phyloP scores from a whole-genome alignment of 108 stramenopile genomes.

The Cylindrotheca fusiformis region DNA sequence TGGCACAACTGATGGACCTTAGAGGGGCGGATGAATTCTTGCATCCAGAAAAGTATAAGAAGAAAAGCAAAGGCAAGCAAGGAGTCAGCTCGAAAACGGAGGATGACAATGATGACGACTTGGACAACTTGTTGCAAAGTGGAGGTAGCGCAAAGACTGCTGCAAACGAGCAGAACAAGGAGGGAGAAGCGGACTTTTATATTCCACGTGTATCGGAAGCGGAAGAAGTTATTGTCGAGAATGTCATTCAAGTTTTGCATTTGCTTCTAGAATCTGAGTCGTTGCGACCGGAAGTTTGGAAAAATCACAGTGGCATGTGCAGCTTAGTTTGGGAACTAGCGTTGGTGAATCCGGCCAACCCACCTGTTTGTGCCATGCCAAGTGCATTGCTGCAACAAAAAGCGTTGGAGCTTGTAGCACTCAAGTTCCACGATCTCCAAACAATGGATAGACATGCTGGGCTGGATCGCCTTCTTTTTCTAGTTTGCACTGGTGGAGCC shows the following conservation, averaged over 20 bases:
- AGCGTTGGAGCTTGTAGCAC: constrained; percentile 56
- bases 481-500: constrained; percentile 71
- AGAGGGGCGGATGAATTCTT: constrained; percentile 50
- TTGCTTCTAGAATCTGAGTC: constrained; percentile 49
- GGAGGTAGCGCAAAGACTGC: constrained; percentile 12
- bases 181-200: background rate
- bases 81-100: background rate
- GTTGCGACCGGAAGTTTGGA: constrained; percentile 44
- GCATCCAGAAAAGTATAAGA: constrained; percentile 18
- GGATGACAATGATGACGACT: constrained; percentile 47
- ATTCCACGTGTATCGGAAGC: constrained; percentile 30
- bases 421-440: constrained; percentile 29
- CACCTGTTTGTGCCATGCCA: constrained; percentile 62
- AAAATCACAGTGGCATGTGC: constrained; percentile 37
- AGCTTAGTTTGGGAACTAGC: constrained; percentile 66
- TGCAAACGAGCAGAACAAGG: background rate
- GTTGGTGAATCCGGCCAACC: constrained; percentile 49
- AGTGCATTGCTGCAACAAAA: constrained; percentile 53
- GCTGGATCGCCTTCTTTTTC: constrained; percentile 66
- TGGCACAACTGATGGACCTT: constrained; percentile 72
- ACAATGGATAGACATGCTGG: constrained; percentile 37
- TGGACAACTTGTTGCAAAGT: constrained; percentile 62
- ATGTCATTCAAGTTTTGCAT: constrained; percentile 50
- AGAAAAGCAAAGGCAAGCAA: constrained; percentile 1
- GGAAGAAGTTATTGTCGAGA: constrained; percentile 43